A percentile compares a stretch with the other conserved stretches of the same genome.
These are phyloP conservation scores for Neurospora discreta DNA, from an alignment of 495 filamentous ascomycete species.

Conservation along the genomic window DNA sequence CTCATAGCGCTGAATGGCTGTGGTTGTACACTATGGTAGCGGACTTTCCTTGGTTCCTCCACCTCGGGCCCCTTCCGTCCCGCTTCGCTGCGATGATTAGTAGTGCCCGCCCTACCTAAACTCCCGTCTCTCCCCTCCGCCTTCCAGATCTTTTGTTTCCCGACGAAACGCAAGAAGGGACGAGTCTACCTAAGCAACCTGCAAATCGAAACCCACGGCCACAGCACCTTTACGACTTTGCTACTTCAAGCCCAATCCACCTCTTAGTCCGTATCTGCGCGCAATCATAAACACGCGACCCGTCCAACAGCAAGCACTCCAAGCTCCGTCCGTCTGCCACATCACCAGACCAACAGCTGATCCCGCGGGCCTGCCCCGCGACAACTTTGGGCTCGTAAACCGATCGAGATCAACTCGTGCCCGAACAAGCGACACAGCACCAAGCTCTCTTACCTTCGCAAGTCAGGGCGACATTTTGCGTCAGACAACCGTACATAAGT, in stretches of 20 bases:
- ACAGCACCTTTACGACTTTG: not conserved
- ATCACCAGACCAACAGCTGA: not conserved
- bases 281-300: not conserved
- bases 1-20: conserved; percentile 6
- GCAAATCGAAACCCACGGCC: not conserved
- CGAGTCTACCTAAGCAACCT: not conserved
- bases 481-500: not conserved
- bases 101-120: conserved; percentile 1
- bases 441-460: not conserved
- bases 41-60: not conserved
- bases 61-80: not conserved
- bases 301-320: not conserved
- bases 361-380: not conserved
- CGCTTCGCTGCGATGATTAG: not conserved
- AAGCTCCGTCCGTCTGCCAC: not conserved
- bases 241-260: not conserved
- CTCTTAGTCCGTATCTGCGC: not conserved
- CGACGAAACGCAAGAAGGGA: not conserved
- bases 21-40: not conserved
- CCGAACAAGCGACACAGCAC: not conserved
- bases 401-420: not conserved
- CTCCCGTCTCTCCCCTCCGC: not conserved
- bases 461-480: not conserved
- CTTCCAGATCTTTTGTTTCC: not conserved
- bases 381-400: not conserved